Evolutionary conservation across 208 protist species (phyloP).

Genomic region (Acanthamoeba sp.): DNA sequence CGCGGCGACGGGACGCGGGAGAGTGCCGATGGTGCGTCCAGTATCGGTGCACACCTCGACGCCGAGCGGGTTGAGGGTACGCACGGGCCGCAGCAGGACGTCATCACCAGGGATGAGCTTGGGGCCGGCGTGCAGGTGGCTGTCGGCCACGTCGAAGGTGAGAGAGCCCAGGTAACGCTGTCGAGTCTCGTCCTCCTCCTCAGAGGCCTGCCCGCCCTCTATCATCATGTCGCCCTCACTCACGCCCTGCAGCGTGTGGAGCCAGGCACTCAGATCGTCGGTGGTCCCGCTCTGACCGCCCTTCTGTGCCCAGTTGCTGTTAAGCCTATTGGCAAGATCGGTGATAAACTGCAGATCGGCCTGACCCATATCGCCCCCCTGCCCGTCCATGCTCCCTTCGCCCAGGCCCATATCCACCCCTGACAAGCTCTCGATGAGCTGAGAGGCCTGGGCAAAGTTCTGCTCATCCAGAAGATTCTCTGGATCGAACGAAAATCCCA

Average conservation of each 20-base stretch:
- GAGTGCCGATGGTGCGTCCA: background rate
- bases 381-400: background rate
- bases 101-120: constrained; percentile 54
- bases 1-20: constrained; percentile 1
- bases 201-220: background rate
- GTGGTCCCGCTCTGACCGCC: constrained; percentile 1
- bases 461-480: constrained; percentile 70
- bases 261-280: constrained; percentile 9
- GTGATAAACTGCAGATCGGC: constrained; percentile 41
- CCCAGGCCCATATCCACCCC: constrained; percentile 21
- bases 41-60: constrained; percentile 5
- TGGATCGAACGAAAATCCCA: constrained; percentile 61
- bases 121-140: background rate
- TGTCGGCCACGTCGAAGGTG: constrained; percentile 56
- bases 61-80: background rate
- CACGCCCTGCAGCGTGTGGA: background rate
- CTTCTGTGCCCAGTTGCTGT: constrained; percentile 49
- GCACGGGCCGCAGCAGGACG: constrained; percentile 12
- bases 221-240: constrained; percentile 27
- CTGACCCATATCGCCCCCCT: background rate
- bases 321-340: constrained; percentile 33
- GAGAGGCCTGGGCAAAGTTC: constrained; percentile 44
- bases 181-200: background rate
- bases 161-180: constrained; percentile 43
- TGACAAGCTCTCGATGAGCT: constrained; percentile 65